Conservation (phyloP, 2,329 filamentous ascomycete genomes). For the Xylaria sp. region DNA sequence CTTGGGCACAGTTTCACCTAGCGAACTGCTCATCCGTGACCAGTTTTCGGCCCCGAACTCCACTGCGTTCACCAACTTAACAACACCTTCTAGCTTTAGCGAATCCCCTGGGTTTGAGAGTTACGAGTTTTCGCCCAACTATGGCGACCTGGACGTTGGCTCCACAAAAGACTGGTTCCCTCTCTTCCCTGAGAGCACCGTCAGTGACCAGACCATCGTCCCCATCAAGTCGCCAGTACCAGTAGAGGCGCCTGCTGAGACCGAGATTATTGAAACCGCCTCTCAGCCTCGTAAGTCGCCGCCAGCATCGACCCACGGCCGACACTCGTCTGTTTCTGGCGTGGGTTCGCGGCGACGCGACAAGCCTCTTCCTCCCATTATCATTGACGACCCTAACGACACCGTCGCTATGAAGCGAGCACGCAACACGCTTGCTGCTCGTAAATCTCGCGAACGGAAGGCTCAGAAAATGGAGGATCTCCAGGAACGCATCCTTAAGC, state of each 20-base stretch:
- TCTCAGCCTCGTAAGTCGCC: constrained; percentile 45
- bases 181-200: constrained; percentile 55
- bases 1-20: constrained; percentile 73
- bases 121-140: constrained; percentile 75
- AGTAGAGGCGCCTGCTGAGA: constrained; percentile 42
- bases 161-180: constrained; percentile 61
- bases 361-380: constrained; percentile 74
- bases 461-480: constrained; percentile 68
- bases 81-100: constrained; percentile 73
- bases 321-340: constrained; percentile 65
- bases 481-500: constrained; percentile 65
- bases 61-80: constrained; percentile 73
- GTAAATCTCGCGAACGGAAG: constrained; percentile 87
- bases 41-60: constrained; percentile 76
- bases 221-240: constrained; percentile 42
- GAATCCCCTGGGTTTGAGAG: constrained; percentile 71
- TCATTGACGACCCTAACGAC: constrained; percentile 68
- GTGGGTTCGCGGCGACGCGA: constrained; percentile 70
- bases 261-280: constrained; percentile 41
- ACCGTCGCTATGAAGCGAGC: constrained; percentile 84
- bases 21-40: constrained; percentile 69
- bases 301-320: constrained; percentile 39
- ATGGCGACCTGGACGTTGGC: constrained; percentile 55
- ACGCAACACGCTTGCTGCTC: constrained; percentile 86
- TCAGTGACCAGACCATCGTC: constrained; percentile 24